Percentiles rank a stretch among this genome's conserved stretches.
Conservation (phyloP, 495 filamentous ascomycete species). For the Clavariopsis aquatica region DNA sequence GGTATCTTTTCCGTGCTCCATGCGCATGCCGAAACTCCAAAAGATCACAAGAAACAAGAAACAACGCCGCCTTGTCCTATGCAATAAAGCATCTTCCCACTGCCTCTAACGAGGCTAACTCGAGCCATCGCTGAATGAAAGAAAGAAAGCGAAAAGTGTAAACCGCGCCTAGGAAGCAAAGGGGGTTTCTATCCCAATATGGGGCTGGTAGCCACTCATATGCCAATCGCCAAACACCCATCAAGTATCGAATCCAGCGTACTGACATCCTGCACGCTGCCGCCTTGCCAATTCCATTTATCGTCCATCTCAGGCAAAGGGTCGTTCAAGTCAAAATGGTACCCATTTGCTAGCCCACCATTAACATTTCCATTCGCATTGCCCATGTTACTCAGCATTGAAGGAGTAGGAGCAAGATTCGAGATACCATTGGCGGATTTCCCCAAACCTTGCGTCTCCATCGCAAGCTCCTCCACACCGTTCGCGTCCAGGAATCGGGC, state of each 20-base stretch:
- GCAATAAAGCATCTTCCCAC: not conserved
- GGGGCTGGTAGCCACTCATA: not conserved
- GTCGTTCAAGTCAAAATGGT: slow-evolving; percentile 47
- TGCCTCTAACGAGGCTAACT: not conserved
- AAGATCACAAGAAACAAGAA: not conserved
- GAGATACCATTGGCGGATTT: not conserved
- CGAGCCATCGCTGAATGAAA: not conserved
- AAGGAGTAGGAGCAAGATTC: not conserved
- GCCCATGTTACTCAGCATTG: not conserved
- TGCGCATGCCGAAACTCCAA: not conserved
- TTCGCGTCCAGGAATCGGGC: slow-evolving; percentile 69
- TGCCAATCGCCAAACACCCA: slow-evolving; percentile 37
- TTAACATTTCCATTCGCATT: not conserved
- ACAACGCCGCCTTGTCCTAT: not conserved
- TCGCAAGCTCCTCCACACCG: slow-evolving; percentile 13
- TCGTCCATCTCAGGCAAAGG: slow-evolving; percentile 54
- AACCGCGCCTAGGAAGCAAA: not conserved
- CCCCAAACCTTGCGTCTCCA: not conserved
- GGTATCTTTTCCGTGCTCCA: slow-evolving; percentile 21
- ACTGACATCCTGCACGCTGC: slow-evolving; percentile 58
- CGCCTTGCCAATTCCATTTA: slow-evolving; percentile 74
- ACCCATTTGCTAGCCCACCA: not conserved
- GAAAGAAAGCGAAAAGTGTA: not conserved
- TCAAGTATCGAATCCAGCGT: slow-evolving; percentile 72
- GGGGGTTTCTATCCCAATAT: not conserved